Conservation (phyloP, 73 alveolate species). For the Tetrahymena thermophila region DNA sequence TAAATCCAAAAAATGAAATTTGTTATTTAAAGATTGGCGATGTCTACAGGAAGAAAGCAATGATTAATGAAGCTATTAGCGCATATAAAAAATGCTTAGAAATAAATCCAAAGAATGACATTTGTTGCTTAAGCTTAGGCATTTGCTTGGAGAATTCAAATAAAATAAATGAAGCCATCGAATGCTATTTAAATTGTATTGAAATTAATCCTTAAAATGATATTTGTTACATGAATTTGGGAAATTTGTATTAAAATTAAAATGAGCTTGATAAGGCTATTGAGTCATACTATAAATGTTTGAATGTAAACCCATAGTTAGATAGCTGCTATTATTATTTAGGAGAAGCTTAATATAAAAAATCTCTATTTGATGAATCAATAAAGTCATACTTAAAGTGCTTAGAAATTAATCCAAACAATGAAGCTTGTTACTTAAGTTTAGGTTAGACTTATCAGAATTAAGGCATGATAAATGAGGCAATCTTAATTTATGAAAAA, state of each 20-base stretch:
- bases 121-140: neutral
- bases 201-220: neutral
- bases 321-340: neutral
- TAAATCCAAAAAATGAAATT: neutral
- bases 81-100: neutral
- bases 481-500: neutral
- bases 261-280: neutral
- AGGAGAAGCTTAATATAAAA: neutral
- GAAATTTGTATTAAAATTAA: neutral
- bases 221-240: neutral
- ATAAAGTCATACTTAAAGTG: neutral
- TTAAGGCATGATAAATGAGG: neutral
- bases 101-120: neutral
- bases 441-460: neutral
- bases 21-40: neutral
- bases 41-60: neutral
- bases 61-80: neutral
- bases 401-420: neutral
- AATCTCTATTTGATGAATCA: neutral
- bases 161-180: neutral
- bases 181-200: neutral
- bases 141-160: neutral
- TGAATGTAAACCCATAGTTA: neutral
- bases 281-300: neutral
- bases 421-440: neutral